phyloP scores from a whole-genome alignment of 176 grass and related monocot genomes.

The Coix lacrymajobi region DNA sequence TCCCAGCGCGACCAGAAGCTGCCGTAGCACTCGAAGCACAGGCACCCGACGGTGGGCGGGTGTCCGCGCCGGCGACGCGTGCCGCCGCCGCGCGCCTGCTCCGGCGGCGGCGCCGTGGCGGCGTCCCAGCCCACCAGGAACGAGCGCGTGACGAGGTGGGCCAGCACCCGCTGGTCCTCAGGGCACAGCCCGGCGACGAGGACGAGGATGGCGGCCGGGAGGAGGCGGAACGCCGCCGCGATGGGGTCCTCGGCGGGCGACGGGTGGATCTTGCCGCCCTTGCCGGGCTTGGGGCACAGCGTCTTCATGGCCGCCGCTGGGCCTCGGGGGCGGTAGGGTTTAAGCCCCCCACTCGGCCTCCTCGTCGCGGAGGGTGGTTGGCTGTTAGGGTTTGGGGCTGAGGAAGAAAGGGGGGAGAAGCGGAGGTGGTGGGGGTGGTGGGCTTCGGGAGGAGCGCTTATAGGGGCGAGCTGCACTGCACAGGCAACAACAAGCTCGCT shows the following conservation, averaged over 20 bases:
- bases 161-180: constrained; percentile 55
- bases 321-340: background rate
- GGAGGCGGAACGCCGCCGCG: constrained; percentile 36
- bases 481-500: background rate
- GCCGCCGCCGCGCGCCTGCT: background rate
- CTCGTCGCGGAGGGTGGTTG: background rate
- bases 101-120: background rate
- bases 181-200: constrained; percentile 30
- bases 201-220: constrained; percentile 42
- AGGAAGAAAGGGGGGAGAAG: background rate
- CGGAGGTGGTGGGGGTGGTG: background rate
- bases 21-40: constrained; percentile 59
- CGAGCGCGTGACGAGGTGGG: constrained; percentile 46
- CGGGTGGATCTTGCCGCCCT: constrained; percentile 55
- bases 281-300: constrained; percentile 35
- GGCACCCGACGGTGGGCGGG: constrained; percentile 34
- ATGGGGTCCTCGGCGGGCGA: background rate
- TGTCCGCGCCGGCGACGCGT: background rate
- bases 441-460: constrained; percentile 19
- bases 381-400: constrained; percentile 5
- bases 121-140: background rate
- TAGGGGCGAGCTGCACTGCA: background rate
- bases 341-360: background rate
- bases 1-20: constrained; percentile 61
- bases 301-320: constrained; percentile 38